Percentiles rank a stretch among this genome's conserved stretches.
Evolutionary conservation across 495 filamentous ascomycete species (phyloP).

Genomic region (Aspergillus coremiiformis): DNA sequence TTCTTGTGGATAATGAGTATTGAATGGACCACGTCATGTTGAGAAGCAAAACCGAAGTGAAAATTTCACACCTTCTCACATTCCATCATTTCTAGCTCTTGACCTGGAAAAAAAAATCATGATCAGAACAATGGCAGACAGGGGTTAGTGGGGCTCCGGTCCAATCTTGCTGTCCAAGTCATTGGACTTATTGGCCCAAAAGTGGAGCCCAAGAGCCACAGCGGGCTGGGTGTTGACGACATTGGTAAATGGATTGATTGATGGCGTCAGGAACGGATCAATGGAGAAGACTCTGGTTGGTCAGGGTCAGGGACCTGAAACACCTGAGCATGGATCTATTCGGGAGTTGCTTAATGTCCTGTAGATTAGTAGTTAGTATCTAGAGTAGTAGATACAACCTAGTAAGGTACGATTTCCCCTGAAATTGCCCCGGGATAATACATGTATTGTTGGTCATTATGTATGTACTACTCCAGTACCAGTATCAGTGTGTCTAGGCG

Average conservation of each 20-base stretch:
- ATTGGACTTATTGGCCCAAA: slow-evolving; percentile 8
- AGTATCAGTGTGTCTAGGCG: neutral
- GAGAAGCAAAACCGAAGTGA: too few relatives aligned
- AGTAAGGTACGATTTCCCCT: slow-evolving; percentile 9
- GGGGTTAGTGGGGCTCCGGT: neutral
- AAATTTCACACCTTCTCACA: neutral
- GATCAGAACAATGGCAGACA: slow-evolving; percentile 3
- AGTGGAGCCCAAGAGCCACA: slow-evolving; percentile 5
- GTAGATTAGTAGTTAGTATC: slow-evolving; percentile 7
- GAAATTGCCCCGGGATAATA: neutral
- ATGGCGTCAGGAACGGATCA: slow-evolving; percentile 18
- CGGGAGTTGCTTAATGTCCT: slow-evolving; percentile 10
- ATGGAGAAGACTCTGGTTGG: slow-evolving; percentile 8
- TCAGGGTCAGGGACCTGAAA: slow-evolving; percentile 9
- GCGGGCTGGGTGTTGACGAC: slow-evolving; percentile 10
- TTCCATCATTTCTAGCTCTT: neutral
- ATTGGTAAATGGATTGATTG: slow-evolving; percentile 1
- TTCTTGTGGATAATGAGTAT: too few relatives aligned
- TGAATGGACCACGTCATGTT: too few relatives aligned
- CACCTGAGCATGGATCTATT: too few relatives aligned
- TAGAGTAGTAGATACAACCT: too few relatives aligned
- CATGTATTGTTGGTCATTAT: neutral
- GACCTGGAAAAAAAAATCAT: neutral
- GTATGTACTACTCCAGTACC: neutral
- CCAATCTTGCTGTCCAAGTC: neutral